Base-by-base conservation (phyloP, 2,329 filamentous ascomycete genomes). In the Xylaria sp. region DNA sequence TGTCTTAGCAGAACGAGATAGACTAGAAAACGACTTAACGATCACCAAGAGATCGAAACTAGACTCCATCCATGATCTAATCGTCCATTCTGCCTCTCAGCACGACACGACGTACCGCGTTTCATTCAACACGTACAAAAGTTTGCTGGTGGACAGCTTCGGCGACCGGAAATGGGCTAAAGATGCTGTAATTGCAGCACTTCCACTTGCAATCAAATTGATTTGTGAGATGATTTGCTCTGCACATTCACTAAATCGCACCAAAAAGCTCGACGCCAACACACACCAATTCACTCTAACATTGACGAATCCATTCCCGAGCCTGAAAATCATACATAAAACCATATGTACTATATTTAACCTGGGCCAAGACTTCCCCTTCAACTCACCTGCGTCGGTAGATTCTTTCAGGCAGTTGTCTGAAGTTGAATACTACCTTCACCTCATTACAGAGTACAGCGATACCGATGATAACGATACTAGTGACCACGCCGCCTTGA, bases 161-260 rank as follows among this genome's bases (percentile, higher is more conserved):
- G 33, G 13, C 4, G 13, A 61, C 8, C 31, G 10, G 10, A 36
- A 60, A 43, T 64, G 18, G 52, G 28, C n/a, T 2, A 28, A 20
- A 55, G 58, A 66, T 2, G 63, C 63, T 25, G 12, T 60, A 7
- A 20, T 66, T 25, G 63, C 56, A 9, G 49, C 56, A 33, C 39
- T 66, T 55, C 63, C 63, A 25, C 36, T 66, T 39, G 48, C 63
- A 28, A 48, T 66, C 5, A 52, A 23, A 13, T 23, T 33, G 1
- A 15, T 65, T 12, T 8, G 25, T 25, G 33, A 59, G 28, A 28
- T 5, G 28, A 28, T 28, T 28, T 28, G 28, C 28, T 28, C 28
- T 5, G 28, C 28, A 28, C 28, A 28, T 28, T 28, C 28, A 28
- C 28, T 28, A 28, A 28, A 28, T 28, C 28, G 6, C 28, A 28